Evolutionary conservation across 257 asterid genomes (phyloP), one percentile per base, ranked within the genome.

Genomic region (Thymus quinquecostatus): DNA sequence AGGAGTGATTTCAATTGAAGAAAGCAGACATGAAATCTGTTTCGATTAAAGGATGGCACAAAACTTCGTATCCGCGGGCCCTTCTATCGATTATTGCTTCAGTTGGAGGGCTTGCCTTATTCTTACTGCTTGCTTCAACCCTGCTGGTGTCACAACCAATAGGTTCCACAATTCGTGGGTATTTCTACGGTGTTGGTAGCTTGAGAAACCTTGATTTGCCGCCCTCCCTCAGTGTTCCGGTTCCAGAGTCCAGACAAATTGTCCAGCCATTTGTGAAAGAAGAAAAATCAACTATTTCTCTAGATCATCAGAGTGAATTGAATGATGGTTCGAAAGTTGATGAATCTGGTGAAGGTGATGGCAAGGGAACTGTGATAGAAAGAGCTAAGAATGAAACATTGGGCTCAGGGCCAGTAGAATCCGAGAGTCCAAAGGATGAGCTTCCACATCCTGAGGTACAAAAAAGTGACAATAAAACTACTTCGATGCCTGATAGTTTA

Each of bases 51-150:
- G 90, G 87, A 72, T 72, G 76, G 80, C 71, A 82, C 14, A 72
- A 65, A 57, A 10, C 71, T 74, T 72, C 82, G 53, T 88, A 87
- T 48, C 96, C 96, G 2, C 88, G 83, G 81, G 75, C 87, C n/a
- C 81, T 86, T 59, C 70, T 81, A 7, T 81, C 96, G 2, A 86
- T 85, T 38, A 72, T 83, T 60, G 88, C 86, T 75, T 85, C 83
- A 43, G 84, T 81, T 32, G 96, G 95, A 50, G 90, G 89, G 43
- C 84, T 92, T 65, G 92, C 96, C 49, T 30, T 86, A 64, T 87
- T 90, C 74, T 77, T 92, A 66, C 62, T 88, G 70, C 83, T 92
- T 68, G 92, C 92, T 72, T 92, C 97, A 10, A 82, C 97, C 27
- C 36, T 84, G 63, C 78, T 92, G 81, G 84, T 90, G 44, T 81